Base-by-base conservation (phyloP, 176 grass and related monocot species). In the Oryza meyeriana region DNA sequence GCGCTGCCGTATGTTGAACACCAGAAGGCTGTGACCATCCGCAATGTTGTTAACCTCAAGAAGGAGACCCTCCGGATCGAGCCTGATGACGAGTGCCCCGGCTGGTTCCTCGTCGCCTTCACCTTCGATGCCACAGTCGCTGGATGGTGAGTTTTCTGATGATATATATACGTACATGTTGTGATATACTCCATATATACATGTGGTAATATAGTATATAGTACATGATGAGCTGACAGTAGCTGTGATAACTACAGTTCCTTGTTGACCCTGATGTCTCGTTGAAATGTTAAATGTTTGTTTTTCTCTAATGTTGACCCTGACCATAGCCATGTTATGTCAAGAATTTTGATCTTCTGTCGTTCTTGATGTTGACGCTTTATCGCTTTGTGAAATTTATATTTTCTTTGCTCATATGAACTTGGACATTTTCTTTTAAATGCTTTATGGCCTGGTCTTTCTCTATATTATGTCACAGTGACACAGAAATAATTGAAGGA, bases 31-130 rank as follows among this genome's bases (percentile, higher is more conserved):
- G 62, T 92, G 38, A 92, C 90, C n/a, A 88, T 88, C 18, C 52
- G 90, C 44, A 92, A 92, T 29, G 90, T 88, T 63, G 86, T 92
- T 24, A 92, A 92, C 67, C 84, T 92, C 69, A 92, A 86, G 82
- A 92, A 92, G 79, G 90, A 88, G 83, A 92, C 82, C 17, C 78
- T 92, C 17, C 81, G 76, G 79, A 75, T 92, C 7, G 83, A 92
- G 36, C 83, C 83, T 28, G 86, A 92, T 17, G 86, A 84, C 10
- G 65, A 79, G 31, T 85, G 85, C 6, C 67, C 83, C 0, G 44
- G 71, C 0, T 76, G 61, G 20, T 84, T 85, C 73, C 83, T 92
- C 25, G 61, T 92, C 18, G 42, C 90, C 52, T 92, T 92, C 83
- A 89, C 74, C 22, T 88, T 89, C 38, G 90, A 92, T 66, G 90